Conservation (phyloP, 495 filamentous ascomycete species). For the Trichoderma parareesei region DNA sequence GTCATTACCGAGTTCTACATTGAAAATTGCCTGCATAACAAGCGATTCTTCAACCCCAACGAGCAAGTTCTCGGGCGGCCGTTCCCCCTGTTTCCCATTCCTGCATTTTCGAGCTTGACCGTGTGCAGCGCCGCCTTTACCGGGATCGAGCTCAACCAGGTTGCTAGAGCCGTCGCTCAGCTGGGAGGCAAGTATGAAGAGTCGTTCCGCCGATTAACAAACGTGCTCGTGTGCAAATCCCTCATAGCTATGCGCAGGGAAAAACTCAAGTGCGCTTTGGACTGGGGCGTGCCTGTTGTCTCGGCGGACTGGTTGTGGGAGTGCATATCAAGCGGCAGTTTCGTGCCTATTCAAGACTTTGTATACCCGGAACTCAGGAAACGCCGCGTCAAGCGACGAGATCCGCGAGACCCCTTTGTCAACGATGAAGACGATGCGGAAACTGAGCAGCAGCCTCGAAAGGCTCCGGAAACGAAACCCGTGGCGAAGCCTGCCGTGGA, state of each 20-base stretch:
- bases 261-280: conserved; percentile 66
- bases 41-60: conserved; percentile 58
- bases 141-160: conserved; percentile 76
- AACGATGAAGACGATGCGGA: background rate
- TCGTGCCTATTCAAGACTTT: conserved; percentile 30
- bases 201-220: conserved; percentile 54
- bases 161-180: conserved; percentile 63
- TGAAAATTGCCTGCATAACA: conserved; percentile 74
- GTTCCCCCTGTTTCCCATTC: conserved; percentile 59
- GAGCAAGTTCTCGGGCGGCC: conserved; percentile 62
- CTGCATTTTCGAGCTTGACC: conserved; percentile 55
- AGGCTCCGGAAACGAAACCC: conserved; percentile 6
- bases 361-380: conserved; percentile 30
- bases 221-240: conserved; percentile 61
- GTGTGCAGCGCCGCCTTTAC: conserved; percentile 78
- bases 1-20: conserved; percentile 89
- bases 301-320: conserved; percentile 75
- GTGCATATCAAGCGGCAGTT: conserved; percentile 48
- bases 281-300: conserved; percentile 71
- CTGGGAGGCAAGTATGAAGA: conserved; percentile 77
- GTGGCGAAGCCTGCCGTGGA: conserved; percentile 18
- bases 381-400: conserved; percentile 11
- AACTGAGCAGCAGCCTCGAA: background rate
- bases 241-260: conserved; percentile 49
- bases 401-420: conserved; percentile 1